A percentile compares a stretch with the other conserved stretches of the same genome.
Conservation (phyloP, 1,139 yeast genomes). For the Candida tropicalis region DNA sequence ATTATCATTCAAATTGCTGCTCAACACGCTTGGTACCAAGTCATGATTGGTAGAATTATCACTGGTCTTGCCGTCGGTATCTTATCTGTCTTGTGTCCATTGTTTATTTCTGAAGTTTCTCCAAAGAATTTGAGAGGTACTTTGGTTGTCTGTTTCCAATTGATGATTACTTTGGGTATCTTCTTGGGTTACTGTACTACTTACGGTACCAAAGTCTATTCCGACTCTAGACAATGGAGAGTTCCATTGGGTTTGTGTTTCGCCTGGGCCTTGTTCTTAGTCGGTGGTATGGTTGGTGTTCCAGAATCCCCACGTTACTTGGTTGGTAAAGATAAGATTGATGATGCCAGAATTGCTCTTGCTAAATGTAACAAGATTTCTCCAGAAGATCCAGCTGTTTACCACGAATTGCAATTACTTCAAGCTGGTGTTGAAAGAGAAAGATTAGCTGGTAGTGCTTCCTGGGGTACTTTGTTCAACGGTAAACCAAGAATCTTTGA, state of each 20-base stretch:
- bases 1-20: constrained; percentile 47
- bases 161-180: constrained; percentile 69
- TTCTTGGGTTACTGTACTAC: constrained; percentile 68
- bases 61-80: constrained; percentile 76
- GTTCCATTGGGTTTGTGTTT: constrained; percentile 63
- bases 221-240: constrained; percentile 62
- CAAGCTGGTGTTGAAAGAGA: constrained; percentile 67
- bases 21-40: constrained; percentile 49
- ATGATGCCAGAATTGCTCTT: constrained; percentile 53
- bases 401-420: constrained; percentile 60
- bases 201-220: constrained; percentile 58
- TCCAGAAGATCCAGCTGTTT: constrained; percentile 58
- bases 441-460: constrained; percentile 63
- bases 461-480: constrained; percentile 65
- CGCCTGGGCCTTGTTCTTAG: constrained; percentile 57
- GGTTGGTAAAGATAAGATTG: constrained; percentile 38
- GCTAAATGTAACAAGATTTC: constrained; percentile 67
- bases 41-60: constrained; percentile 61
- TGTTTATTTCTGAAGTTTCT: constrained; percentile 72
- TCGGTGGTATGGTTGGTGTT: constrained; percentile 55
- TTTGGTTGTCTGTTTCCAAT: constrained; percentile 69
- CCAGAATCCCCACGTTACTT: constrained; percentile 68
- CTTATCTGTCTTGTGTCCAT: constrained; percentile 64
- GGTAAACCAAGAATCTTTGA: constrained; percentile 69
- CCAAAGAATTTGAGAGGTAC: constrained; percentile 75